Evolutionary conservation across 352 stramenopile genomes (phyloP), one percentile per base, ranked within the genome.

Genomic region (Pythium volutum): DNA sequence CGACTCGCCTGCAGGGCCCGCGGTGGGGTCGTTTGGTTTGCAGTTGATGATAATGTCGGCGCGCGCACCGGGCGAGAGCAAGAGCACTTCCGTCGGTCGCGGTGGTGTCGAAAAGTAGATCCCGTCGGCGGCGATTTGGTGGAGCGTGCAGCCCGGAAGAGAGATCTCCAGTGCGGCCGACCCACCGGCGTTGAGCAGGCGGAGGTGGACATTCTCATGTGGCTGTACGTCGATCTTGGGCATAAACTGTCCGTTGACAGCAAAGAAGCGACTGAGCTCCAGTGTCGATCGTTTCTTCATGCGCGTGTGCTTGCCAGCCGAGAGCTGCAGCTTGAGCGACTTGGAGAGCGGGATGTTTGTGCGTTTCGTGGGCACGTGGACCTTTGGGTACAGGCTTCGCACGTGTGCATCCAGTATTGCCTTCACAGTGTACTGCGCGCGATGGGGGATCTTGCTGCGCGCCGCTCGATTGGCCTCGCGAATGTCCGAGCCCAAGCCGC

Each of bases 191-290:
- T 93, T 86, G 43, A 93, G 27, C 39, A 93, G 50, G 0, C 84
- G 79, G 25, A 89, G 76, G 18, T 82, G 53, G 1, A 83, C 62
- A 50, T 87, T 84, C 51, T 87, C 77, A 33, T 75, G 59, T 10
- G 77, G 75, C 8, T 59, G 62, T 10, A 90, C 59, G 47, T 79
- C 55, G 33, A 93, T 76, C 57, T 75, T 85, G 14, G 82, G 81
- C 55, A 88, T 49, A 50, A 81, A 87, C 52, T 87, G 75, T 14
- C 84, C 84, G 54, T 93, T 93, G 9, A 92, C 74, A 0, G 72
- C 75, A 52, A 87, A 86, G 63, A 87, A 93, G 27, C 74, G 71
- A 12, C 65, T 76, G 33, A 88, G 70, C 0, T 70, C 67, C 2
- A 76, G 79, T 10, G 38, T 45, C 5, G 25, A 27, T 11, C 34